Conservation (phyloP, 345 rosid species). For the Bretschneidera sinensis region DNA sequence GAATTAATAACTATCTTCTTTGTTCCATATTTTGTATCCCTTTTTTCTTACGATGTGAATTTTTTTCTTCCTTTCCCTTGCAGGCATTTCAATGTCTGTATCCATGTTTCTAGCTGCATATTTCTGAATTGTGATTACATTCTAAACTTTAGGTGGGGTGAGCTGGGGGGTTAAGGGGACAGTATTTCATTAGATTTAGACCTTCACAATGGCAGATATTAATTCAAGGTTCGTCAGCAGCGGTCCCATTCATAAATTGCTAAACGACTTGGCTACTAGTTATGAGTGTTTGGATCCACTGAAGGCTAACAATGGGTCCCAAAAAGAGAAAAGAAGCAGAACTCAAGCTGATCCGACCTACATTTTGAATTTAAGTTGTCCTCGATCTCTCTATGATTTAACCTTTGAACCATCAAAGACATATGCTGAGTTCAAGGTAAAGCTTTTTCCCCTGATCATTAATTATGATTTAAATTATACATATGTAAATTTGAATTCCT, state of each 20-base stretch:
- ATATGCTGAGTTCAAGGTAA: conserved; percentile 83
- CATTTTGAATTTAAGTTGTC: conserved; percentile 63
- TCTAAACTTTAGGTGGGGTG: conserved; percentile 5
- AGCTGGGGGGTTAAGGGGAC: conserved; percentile 3
- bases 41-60: conserved; percentile 7
- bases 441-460: conserved; percentile 14
- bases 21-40: conserved; percentile 1
- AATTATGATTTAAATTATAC: conserved; percentile 4
- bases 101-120: conserved; percentile 44
- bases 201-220: conserved; percentile 79
- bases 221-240: conserved; percentile 72
- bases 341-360: conserved; percentile 53
- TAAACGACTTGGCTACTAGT: conserved; percentile 55
- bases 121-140: conserved; percentile 11
- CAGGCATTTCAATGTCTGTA: conserved; percentile 92
- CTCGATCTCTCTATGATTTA: conserved; percentile 61
- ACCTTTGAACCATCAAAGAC: conserved; percentile 74
- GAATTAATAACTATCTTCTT: too few relatives aligned
- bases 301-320: conserved; percentile 31
- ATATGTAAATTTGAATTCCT: neutral
- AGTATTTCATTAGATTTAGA: conserved; percentile 27
- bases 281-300: conserved; percentile 43
- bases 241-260: conserved; percentile 82
- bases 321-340: conserved; percentile 52
- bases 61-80: conserved; percentile 24